Base-by-base conservation (phyloP, 2,329 filamentous ascomycete genomes). In the Pseudogymnoascus destructans region DNA sequence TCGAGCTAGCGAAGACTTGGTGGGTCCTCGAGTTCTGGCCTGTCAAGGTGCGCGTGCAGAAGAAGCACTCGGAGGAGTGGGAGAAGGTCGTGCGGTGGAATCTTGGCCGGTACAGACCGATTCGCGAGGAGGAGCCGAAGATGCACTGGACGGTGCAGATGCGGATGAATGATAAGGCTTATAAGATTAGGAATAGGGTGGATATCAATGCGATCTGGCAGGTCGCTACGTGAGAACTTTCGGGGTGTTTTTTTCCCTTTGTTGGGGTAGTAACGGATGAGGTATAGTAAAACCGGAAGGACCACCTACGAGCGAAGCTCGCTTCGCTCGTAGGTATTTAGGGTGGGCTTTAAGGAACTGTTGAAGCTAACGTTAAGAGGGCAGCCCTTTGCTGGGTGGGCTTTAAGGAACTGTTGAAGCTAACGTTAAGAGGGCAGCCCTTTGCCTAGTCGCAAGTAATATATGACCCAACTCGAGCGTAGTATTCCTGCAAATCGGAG, bases 1-100 rank as follows among this genome's bases (percentile, higher is more conserved):
- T 75, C 2, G 64, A 60, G 1, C 55, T 68, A 9, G 69, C 69
- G 0, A 73, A 70, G 54, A 62, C 63, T 3, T 75, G 73, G 73
- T 75, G 73, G 73, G 60, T 74, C 3, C 65, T 75, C 1, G 73
- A 75, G 60, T 59, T 73, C 15, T 74, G 70, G 71, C 73, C 73
- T 0, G 66, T 75, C 7, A 72, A 74, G 58, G 66, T 74, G 2
- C 62, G 68, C 1, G 57, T 73, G 1, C 66, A 70, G 61, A 64
- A 65, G 7, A 63, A 66, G 23, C 61, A 64, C 5, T 61, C 63
- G 0, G 68, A 70, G 7, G 61, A 65, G 3, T 75, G 72, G 72
- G 65, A 70, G 56, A 73, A 73, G 64, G 67, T 66, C 23, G 61
- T 72, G 0, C 59, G 68, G 1, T 64, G 70, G 63, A 75, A 75